Conservation (phyloP, 768 basidiomycete genomes). For the Suillus occidentalis region DNA sequence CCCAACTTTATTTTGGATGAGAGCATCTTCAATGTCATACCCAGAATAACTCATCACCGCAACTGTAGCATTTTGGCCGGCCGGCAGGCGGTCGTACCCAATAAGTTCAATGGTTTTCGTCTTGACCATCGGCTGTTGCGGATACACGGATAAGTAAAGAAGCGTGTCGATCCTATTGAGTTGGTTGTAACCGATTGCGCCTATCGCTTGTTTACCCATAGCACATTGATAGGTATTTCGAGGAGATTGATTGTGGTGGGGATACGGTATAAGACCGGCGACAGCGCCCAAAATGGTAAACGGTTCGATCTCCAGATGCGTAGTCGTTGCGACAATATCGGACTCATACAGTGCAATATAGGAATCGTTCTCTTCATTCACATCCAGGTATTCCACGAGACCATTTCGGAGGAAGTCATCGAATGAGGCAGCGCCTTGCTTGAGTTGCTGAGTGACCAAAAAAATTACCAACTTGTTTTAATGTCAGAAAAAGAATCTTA, state of each 20-base stretch:
- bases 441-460: constrained; percentile 59
- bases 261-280: constrained; percentile 97
- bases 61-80: constrained; percentile 97
- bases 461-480: constrained; percentile 8
- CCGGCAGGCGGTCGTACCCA: constrained; percentile 94
- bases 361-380: constrained; percentile 98
- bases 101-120: constrained; percentile 97
- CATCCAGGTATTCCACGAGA: constrained; percentile 96
- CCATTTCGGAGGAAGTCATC: constrained; percentile 93
- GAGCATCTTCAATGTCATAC: constrained; percentile 98
- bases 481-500: constrained; percentile 37
- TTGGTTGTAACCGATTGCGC: constrained; percentile 97
- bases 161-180: constrained; percentile 97
- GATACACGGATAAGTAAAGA: constrained; percentile 96
- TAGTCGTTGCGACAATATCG: constrained; percentile 78
- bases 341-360: constrained; percentile 93
- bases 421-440: constrained; percentile 75
- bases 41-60: constrained; percentile 99
- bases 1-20: constrained; percentile 88
- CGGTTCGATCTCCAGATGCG: constrained; percentile 97
- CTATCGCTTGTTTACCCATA: constrained; percentile 99
- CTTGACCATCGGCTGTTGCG: constrained; percentile 99
- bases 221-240: constrained; percentile 99
- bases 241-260: constrained; percentile 99
- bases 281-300: constrained; percentile 98